These are phyloP conservation scores for Flaveria robusta DNA, from an alignment of 129 eudicot species.

Conservation along the genomic window DNA sequence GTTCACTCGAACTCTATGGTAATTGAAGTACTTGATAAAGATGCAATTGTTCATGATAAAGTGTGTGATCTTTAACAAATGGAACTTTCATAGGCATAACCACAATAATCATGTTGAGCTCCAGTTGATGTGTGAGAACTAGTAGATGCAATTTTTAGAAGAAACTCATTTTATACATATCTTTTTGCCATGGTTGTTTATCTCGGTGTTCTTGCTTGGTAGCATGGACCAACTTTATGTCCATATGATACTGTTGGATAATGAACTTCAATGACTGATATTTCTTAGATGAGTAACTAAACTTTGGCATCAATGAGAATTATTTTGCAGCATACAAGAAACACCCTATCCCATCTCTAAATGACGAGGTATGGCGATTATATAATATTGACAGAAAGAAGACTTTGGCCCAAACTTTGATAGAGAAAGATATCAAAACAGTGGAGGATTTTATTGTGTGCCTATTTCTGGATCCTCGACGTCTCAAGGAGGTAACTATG, in stretches of 20 bases:
- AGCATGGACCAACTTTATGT: not conserved
- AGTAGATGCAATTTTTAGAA: too few species aligned
- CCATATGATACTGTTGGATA: conserved; percentile 9
- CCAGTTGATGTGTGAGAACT: too few species aligned
- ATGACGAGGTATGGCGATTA: conserved; percentile 50
- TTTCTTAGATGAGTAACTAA: not conserved
- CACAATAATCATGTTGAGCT: too few species aligned
- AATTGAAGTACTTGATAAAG: too few species aligned
- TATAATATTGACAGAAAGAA: conserved; percentile 34
- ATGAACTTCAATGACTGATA: not conserved
- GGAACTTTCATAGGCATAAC: too few species aligned
- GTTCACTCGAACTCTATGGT: too few species aligned
- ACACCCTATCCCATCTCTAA: conserved; percentile 36
- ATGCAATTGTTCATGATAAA: too few species aligned
- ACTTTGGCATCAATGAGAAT: conserved; percentile 1
- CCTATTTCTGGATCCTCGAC: conserved; percentile 43
- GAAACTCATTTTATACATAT: not conserved
- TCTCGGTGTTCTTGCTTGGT: conserved; percentile 3
- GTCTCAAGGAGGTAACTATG: conserved; percentile 46
- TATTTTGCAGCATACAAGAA: conserved; percentile 44
- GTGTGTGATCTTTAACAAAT: too few species aligned
- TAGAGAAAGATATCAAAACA: conserved; percentile 22
- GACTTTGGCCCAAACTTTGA: conserved; percentile 26
- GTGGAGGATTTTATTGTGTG: conserved; percentile 50
- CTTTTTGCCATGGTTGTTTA: not conserved